phyloP scores from a whole-genome alignment of 2,329 filamentous ascomycete species.

The Helotiales sp. region DNA sequence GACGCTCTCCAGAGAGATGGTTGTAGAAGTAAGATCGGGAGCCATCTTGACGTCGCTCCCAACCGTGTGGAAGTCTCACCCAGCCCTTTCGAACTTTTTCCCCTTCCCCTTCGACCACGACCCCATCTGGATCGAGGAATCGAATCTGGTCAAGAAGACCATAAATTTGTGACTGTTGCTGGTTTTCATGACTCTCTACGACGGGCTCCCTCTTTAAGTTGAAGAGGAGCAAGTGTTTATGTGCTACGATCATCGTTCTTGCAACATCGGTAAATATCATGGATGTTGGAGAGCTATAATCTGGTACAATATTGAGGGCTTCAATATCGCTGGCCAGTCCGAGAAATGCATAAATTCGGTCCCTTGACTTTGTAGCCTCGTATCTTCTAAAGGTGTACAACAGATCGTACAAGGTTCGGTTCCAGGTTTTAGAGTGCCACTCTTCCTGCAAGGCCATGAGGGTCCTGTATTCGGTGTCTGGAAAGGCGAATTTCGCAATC shows the following conservation, averaged over 20 bases:
- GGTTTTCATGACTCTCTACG: not conserved
- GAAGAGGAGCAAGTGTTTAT: not conserved
- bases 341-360: constrained; percentile 3
- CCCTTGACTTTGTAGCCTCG: not conserved
- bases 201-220: not conserved
- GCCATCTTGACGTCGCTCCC: not conserved
- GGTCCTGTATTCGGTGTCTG: not conserved
- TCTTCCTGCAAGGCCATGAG: not conserved
- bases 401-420: not conserved
- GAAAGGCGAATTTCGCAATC: not conserved
- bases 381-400: not conserved
- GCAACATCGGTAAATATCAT: not conserved
- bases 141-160: not conserved
- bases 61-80: not conserved
- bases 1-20: not conserved
- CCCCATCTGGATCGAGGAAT: not conserved
- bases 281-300: not conserved
- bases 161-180: not conserved
- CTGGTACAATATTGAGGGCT: not conserved
- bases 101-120: not conserved
- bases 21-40: not conserved
- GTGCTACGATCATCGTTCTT: not conserved
- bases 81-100: not conserved
- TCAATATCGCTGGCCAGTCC: not conserved
- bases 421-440: not conserved